These are phyloP conservation scores for Eleusine coracana DNA, from an alignment of 176 grass and related monocot genomes.

Conservation along the genomic window DNA sequence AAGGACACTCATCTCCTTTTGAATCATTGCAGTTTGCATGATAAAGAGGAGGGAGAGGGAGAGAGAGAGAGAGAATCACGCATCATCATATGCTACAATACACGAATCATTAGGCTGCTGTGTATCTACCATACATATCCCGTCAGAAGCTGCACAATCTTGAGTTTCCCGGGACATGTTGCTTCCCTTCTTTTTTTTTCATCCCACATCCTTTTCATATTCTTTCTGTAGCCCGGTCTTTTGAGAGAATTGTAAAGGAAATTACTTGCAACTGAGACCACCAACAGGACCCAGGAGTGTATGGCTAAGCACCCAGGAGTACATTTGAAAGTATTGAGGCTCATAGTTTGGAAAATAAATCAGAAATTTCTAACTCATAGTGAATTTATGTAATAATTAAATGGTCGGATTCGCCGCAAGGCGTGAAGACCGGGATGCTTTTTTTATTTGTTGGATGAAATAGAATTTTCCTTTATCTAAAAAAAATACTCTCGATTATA, in stretches of 20 bases:
- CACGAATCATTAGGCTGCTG: constrained; percentile 29
- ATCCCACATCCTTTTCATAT: not conserved
- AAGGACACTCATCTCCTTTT: not conserved
- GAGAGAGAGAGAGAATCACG: not conserved
- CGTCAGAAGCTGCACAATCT: constrained; percentile 6
- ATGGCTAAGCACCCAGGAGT: not conserved
- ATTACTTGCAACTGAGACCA: not conserved
- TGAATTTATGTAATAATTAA: too few relatives aligned
- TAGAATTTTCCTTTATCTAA: too few relatives aligned
- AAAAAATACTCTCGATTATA: too few relatives aligned
- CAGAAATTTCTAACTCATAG: too few relatives aligned
- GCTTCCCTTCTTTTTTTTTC: not conserved
- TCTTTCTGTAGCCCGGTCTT: not conserved
- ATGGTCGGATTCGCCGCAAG: too few relatives aligned
- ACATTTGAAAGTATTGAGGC: not conserved
- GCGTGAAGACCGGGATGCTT: too few relatives aligned
- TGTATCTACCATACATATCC: constrained; percentile 16
- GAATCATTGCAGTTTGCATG: not conserved
- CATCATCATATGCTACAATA: constrained; percentile 21
- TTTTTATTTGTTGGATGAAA: too few relatives aligned
- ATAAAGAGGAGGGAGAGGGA: not conserved
- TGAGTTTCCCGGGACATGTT: constrained; percentile 1
- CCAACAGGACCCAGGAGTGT: too few relatives aligned
- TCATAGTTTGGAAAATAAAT: too few relatives aligned
- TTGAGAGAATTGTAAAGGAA: not conserved